Conservation (phyloP, 805 yeast genomes). For the Diddensiella caesifluorescens region DNA sequence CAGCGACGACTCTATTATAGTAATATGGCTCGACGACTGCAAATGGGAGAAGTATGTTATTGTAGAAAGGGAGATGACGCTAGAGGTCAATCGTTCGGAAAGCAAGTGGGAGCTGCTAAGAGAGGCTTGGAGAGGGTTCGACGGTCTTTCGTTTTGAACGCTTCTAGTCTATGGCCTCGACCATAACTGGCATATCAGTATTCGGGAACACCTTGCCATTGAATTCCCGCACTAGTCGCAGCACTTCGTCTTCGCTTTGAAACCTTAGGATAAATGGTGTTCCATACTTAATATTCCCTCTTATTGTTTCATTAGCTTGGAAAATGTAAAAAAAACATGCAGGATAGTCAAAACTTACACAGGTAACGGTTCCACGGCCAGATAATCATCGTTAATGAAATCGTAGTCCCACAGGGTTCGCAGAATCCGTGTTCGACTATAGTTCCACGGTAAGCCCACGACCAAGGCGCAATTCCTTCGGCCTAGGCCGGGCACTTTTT, state of each 20-base stretch:
- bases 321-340: background rate
- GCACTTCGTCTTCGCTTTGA: slow-evolving; percentile 29
- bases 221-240: slow-evolving; percentile 28
- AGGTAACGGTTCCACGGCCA: slow-evolving; percentile 31
- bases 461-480: slow-evolving; percentile 28
- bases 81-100: slow-evolving; percentile 24
- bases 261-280: slow-evolving; percentile 30
- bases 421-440: slow-evolving; percentile 20
- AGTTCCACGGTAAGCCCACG: slow-evolving; percentile 30
- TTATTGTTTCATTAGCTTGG: background rate
- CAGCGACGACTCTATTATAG: slow-evolving; percentile 63
- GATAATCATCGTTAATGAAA: slow-evolving; percentile 28
- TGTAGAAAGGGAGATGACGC: slow-evolving; percentile 41
- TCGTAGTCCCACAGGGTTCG: slow-evolving; percentile 33
- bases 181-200: slow-evolving; percentile 24
- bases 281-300: slow-evolving; percentile 28
- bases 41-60: slow-evolving; percentile 86
- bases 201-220: slow-evolving; percentile 27
- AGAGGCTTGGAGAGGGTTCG: slow-evolving; percentile 66
- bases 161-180: slow-evolving; percentile 30
- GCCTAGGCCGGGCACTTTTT: slow-evolving; percentile 22
- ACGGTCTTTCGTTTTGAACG: slow-evolving; percentile 28
- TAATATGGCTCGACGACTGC: slow-evolving; percentile 63
- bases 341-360: slow-evolving; percentile 7
- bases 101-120: slow-evolving; percentile 53